Base-by-base conservation (phyloP, 768 basidiomycete genomes). In the Termitomyces sp. region DNA sequence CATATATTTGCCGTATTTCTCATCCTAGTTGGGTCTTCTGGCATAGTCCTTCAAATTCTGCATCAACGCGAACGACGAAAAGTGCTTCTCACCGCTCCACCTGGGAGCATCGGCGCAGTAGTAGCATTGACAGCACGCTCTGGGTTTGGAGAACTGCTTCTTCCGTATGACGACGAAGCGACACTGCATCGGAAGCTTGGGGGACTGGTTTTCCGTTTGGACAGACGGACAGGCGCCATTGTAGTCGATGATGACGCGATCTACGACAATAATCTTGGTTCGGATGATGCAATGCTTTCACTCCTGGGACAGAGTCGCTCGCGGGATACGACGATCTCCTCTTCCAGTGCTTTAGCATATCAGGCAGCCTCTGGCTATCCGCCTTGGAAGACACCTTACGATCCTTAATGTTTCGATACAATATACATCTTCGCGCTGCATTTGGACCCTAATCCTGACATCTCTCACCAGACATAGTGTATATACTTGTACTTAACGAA, bases 141-240 rank as follows among this genome's bases (percentile, higher is more conserved):
- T 41, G 85, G 85, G 14, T 85, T 84, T 54, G 85, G 84, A 21
- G 77, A 84, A 40, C 73, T 84, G 12, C 69, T 88, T n/a, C 63
- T 78, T 11, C 85, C 86, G 0, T 84, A 82, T 58, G 85, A 88
- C 66, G 69, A 81, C 55, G 71, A 76, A 40, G 43, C 55, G 27
- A 70, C 71, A 4, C 70, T 88, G 32, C 72, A 74, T 44, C 65
- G 71, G 58, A 85, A 82, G 59, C 69, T 88, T 32, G 68, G 70
- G 14, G 80, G 79, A 0, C 62, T 87, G 49, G 69, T 68, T 16
- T 88, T 87, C 71, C 65, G 76, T 40, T 61, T 87, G 44, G 86
- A 88, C 65, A 69, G 65, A 54, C 71, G 79, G 34, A 86, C 85
- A 0, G 86, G 86, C 34, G 85, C 83, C 4, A 82, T 88, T 45